phyloP scores from a whole-genome alignment of 768 basidiomycete species.

The Pulveroboletus sp. region DNA sequence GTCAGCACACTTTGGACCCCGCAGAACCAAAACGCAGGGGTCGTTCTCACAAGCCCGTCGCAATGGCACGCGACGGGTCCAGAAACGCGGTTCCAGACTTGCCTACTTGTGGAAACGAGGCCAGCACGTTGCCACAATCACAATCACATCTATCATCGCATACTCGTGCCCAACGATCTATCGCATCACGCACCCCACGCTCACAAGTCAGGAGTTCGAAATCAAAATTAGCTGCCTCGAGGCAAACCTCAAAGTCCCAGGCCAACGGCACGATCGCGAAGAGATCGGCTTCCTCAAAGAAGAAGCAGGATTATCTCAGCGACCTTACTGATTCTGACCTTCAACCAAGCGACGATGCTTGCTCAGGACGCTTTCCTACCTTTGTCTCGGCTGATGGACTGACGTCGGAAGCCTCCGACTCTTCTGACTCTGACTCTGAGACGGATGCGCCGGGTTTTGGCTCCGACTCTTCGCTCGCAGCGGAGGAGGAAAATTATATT shows the following conservation, averaged over 20 bases:
- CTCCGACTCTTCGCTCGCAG: slow-evolving; percentile 56
- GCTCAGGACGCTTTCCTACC: slow-evolving; percentile 53
- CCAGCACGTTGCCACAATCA: slow-evolving; percentile 33
- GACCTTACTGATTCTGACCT: slow-evolving; percentile 25
- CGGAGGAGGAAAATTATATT: slow-evolving; percentile 63
- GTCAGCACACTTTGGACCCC: slow-evolving; percentile 14
- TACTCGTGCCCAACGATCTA: slow-evolving; percentile 17
- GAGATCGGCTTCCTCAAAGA: slow-evolving; percentile 19
- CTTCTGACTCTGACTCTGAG: slow-evolving; percentile 39
- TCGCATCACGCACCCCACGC: slow-evolving; percentile 25
- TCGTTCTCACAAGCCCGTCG: slow-evolving; percentile 51
- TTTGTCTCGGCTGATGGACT: slow-evolving; percentile 65
- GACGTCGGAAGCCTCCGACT: slow-evolving; percentile 48
- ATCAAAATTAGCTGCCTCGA: slow-evolving; percentile 33
- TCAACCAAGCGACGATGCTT: slow-evolving; percentile 35
- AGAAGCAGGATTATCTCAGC: slow-evolving; percentile 11
- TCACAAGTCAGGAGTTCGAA: slow-evolving; percentile 21
- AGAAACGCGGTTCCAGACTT: slow-evolving; percentile 15
- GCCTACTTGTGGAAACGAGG: slow-evolving; percentile 32
- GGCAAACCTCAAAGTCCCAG: slow-evolving; percentile 36
- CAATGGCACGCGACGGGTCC: slow-evolving; percentile 31
- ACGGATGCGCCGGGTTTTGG: slow-evolving; percentile 38
- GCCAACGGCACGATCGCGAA: slow-evolving; percentile 36
- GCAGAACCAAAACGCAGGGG: slow-evolving; percentile 47
- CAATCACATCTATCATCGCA: slow-evolving; percentile 34